Percentiles rank a stretch among this genome's conserved stretches.
These are phyloP conservation scores for Metschnikowia drakensbergensis DNA, from an alignment of 805 yeast species.

Conservation along the genomic window DNA sequence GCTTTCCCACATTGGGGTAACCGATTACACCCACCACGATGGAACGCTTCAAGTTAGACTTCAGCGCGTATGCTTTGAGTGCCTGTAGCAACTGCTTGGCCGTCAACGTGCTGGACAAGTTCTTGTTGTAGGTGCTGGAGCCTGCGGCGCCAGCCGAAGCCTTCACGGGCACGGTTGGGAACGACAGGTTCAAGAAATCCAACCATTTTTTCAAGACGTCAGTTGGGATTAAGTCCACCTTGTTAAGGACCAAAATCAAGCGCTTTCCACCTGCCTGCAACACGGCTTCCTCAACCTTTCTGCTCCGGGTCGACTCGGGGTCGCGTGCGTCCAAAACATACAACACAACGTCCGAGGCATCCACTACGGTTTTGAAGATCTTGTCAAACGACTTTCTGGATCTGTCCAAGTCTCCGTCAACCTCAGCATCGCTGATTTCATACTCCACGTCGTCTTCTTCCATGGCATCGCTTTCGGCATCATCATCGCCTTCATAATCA, in stretches of 20 bases:
- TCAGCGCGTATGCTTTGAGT: constrained; percentile 78
- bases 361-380: constrained; percentile 89
- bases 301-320: constrained; percentile 92
- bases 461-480: constrained; percentile 24
- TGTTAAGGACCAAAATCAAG: constrained; percentile 80
- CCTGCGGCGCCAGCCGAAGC: constrained; percentile 75
- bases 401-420: constrained; percentile 55
- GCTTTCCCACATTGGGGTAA: constrained; percentile 95
- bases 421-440: constrained; percentile 40
- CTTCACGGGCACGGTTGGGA: constrained; percentile 89
- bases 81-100: constrained; percentile 73
- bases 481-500: constrained; percentile 58
- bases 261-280: constrained; percentile 77
- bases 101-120: constrained; percentile 65
- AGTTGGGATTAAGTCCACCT: constrained; percentile 89
- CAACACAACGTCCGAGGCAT: constrained; percentile 82
- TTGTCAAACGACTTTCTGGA: constrained; percentile 91
- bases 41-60: constrained; percentile 81
- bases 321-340: constrained; percentile 97
- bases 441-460: constrained; percentile 42
- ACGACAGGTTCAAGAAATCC: constrained; percentile 67
- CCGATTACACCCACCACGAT: constrained; percentile 95
- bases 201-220: constrained; percentile 82
- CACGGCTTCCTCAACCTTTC: constrained; percentile 86
- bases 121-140: constrained; percentile 65